Percentiles rank a stretch among this genome's conserved stretches.
Conservation (phyloP, 2,329 filamentous ascomycete genomes). For the Blastomyces silverae region DNA sequence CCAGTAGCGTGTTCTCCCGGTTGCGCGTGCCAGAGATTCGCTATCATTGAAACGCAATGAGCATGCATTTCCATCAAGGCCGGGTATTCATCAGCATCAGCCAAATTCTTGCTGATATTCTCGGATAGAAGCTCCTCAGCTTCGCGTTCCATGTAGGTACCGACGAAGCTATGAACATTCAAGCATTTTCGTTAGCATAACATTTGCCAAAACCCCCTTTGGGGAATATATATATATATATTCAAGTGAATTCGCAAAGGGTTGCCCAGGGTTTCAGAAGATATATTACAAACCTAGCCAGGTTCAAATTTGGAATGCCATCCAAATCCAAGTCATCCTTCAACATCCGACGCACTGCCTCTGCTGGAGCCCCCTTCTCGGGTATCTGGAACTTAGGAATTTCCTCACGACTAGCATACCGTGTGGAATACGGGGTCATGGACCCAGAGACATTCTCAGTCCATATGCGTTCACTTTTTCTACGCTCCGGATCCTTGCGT, state of each 20-base stretch:
- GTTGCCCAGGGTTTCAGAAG: neutral
- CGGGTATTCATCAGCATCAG: constrained; percentile 62
- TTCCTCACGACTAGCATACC: constrained; percentile 30
- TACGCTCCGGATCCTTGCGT: constrained; percentile 23
- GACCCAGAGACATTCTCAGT: constrained; percentile 25
- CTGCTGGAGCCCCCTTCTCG: constrained; percentile 38
- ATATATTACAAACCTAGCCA: constrained; percentile 45
- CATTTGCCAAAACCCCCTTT: neutral
- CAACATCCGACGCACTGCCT: constrained; percentile 60
- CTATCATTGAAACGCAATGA: constrained; percentile 62
- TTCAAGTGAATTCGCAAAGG: neutral
- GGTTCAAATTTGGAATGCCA: constrained; percentile 60
- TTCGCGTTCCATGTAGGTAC: constrained; percentile 64
- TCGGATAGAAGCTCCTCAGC: constrained; percentile 59
- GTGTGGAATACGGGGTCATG: constrained; percentile 31
- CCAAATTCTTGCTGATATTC: constrained; percentile 64
- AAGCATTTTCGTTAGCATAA: constrained; percentile 15
- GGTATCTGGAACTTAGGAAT: constrained; percentile 34
- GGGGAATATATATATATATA: too few species aligned
- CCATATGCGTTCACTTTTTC: constrained; percentile 27
- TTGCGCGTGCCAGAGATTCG: constrained; percentile 58
- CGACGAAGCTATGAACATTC: constrained; percentile 51
- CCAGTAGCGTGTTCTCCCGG: constrained; percentile 59
- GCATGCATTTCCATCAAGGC: constrained; percentile 56
- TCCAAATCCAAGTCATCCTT: constrained; percentile 59